Evolutionary conservation across 345 rosid species (phyloP).

Genomic region (Sonneratia alba): DNA sequence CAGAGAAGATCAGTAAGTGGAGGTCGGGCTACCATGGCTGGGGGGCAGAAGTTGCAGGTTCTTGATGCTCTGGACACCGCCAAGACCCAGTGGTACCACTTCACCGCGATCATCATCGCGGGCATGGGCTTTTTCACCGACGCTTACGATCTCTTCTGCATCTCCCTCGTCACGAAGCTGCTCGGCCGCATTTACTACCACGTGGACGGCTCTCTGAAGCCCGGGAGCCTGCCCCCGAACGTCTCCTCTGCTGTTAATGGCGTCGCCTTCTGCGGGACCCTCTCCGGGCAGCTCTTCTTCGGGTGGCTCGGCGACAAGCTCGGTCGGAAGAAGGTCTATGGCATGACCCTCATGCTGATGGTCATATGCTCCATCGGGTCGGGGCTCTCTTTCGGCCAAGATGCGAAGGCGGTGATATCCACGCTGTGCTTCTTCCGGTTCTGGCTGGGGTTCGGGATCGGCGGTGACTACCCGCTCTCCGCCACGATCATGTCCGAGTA

Average conservation of each 20-base stretch:
- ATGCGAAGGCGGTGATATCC: slow-evolving; percentile 23
- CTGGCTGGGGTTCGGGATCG: slow-evolving; percentile 45
- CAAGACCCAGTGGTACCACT: slow-evolving; percentile 42
- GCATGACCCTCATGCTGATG: slow-evolving; percentile 34
- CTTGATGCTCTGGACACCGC: slow-evolving; percentile 31
- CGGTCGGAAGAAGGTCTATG: slow-evolving; percentile 32
- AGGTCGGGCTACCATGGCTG: slow-evolving; percentile 20
- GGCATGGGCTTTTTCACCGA: slow-evolving; percentile 46
- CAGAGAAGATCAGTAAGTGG: too few relatives aligned
- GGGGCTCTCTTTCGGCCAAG: slow-evolving; percentile 28
- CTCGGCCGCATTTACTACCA: too few relatives aligned
- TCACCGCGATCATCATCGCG: slow-evolving; percentile 35
- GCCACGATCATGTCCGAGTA: slow-evolving; percentile 42
- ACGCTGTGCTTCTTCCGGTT: slow-evolving; percentile 40
- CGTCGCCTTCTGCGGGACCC: too few relatives aligned
- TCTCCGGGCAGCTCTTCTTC: too few relatives aligned
- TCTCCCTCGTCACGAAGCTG: too few relatives aligned
- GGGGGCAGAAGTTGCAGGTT: slow-evolving; percentile 19
- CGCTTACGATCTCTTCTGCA: slow-evolving; percentile 41
- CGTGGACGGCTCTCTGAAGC: too few relatives aligned
- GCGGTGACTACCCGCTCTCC: slow-evolving; percentile 36
- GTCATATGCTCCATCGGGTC: slow-evolving; percentile 27
- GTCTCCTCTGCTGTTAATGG: too few relatives aligned
- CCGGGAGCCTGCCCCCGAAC: too few relatives aligned
- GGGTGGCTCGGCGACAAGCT: too few relatives aligned